Conservation (phyloP, 2,329 filamentous ascomycete genomes). For the Sarocladiaceae sp. region DNA sequence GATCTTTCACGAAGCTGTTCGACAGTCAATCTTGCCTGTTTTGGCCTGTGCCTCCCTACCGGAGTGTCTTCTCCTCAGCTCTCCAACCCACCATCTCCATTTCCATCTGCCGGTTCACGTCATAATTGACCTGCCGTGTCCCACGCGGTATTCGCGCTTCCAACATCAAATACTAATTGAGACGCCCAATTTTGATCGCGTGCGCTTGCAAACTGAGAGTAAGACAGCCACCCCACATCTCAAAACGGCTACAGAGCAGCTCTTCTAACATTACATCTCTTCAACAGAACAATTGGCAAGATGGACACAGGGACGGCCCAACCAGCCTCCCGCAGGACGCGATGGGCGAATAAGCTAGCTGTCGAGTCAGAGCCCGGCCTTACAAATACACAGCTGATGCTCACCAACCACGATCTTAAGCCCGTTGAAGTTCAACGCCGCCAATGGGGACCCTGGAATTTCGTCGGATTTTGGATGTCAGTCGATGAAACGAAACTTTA, state of each 20-base stretch:
- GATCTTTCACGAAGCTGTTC: no score
- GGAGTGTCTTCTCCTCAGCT: not conserved
- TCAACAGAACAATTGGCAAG: not conserved
- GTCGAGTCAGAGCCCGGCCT: constrained; percentile 74
- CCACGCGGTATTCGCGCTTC: not conserved
- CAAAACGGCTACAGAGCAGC: not conserved
- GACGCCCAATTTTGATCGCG: no score
- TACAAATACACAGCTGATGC: constrained; percentile 75
- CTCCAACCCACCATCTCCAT: constrained; percentile 7
- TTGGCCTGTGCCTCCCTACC: not conserved
- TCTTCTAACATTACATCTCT: no score
- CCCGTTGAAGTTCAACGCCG: constrained; percentile 74
- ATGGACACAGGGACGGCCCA: not conserved
- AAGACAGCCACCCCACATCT: not conserved
- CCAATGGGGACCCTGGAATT: constrained; percentile 85
- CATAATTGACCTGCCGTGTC: not conserved
- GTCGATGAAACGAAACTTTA: no score
- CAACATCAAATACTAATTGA: not conserved
- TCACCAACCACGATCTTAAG: constrained; percentile 81
- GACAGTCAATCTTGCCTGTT: no score
- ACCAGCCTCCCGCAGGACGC: constrained; percentile 29
- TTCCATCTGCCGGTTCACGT: constrained; percentile 12
- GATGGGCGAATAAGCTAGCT: constrained; percentile 57
- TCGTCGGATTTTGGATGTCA: constrained; percentile 87
- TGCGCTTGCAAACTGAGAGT: no score